Percentiles rank a stretch among this genome's conserved stretches.
These are phyloP conservation scores for Sapria himalayana DNA, from an alignment of 345 rosid species.

Conservation along the genomic window DNA sequence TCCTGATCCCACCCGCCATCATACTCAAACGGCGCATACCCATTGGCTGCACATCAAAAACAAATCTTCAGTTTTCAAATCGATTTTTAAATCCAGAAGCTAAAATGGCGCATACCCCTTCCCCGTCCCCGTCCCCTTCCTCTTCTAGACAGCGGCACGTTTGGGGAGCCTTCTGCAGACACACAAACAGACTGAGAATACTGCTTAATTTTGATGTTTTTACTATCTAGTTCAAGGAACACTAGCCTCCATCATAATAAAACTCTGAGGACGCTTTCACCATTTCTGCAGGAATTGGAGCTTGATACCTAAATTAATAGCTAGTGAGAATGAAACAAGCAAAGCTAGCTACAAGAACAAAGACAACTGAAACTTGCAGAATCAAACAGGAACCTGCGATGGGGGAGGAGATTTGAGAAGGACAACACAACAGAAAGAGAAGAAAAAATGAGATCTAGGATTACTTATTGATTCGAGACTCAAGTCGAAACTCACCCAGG, in stretches of 20 bases:
- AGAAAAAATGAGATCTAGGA: neutral
- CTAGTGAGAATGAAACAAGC: no score
- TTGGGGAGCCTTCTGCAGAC: constrained; percentile 61
- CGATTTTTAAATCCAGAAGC: neutral
- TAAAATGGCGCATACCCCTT: constrained; percentile 22
- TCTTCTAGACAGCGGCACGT: constrained; percentile 42
- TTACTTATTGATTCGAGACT: neutral
- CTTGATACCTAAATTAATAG: constrained; percentile 34
- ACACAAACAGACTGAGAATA: neutral
- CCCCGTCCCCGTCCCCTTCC: constrained; percentile 42
- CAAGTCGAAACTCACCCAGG: constrained; percentile 41
- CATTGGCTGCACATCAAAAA: constrained; percentile 33
- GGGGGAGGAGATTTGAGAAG: constrained; percentile 4
- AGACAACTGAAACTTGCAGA: no score
- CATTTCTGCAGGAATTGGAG: constrained; percentile 44
- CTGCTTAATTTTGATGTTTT: neutral
- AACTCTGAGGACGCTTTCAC: constrained; percentile 30
- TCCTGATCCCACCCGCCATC: constrained; percentile 64
- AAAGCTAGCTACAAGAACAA: no score
- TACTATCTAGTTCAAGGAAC: neutral
- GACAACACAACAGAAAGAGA: neutral
- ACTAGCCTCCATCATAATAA: constrained; percentile 42
- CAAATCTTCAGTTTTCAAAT: neutral
- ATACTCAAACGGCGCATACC: constrained; percentile 35
- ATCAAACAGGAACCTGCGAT: no score